Evolutionary conservation across 2,329 filamentous ascomycete genomes (phyloP).

Genomic region (Verticillium nonalfalfae): DNA sequence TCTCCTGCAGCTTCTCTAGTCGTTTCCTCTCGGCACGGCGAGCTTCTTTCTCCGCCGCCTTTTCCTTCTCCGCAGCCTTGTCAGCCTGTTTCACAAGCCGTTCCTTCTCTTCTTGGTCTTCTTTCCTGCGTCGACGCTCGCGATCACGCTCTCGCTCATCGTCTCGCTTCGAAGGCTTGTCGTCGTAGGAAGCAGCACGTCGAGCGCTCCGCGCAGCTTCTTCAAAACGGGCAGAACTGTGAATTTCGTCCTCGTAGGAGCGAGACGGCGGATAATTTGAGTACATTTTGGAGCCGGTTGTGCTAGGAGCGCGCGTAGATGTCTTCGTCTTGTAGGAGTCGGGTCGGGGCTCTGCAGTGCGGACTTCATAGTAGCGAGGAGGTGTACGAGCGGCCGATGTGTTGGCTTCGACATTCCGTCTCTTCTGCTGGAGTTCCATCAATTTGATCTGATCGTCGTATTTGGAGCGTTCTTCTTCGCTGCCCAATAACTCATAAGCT

Average conservation of each 20-base stretch:
- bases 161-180: slow-evolving; percentile 37
- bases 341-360: slow-evolving; percentile 42
- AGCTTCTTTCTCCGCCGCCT: slow-evolving; percentile 19
- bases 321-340: slow-evolving; percentile 30
- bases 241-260: not conserved
- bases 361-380: slow-evolving; percentile 35
- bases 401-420: slow-evolving; percentile 27
- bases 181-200: slow-evolving; percentile 40
- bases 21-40: slow-evolving; percentile 26
- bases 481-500: slow-evolving; percentile 84
- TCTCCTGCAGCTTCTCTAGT: slow-evolving; percentile 25
- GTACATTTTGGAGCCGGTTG: slow-evolving; percentile 16
- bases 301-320: slow-evolving; percentile 11
- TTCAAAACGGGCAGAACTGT: slow-evolving; percentile 33
- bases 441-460: slow-evolving; percentile 74
- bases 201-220: slow-evolving; percentile 29
- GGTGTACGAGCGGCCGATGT: slow-evolving; percentile 34
- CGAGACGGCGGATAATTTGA: not conserved
- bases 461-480: slow-evolving; percentile 63
- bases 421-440: slow-evolving; percentile 52
- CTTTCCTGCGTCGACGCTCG: slow-evolving; percentile 15
- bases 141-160: slow-evolving; percentile 30
- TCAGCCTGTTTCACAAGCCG: slow-evolving; percentile 11
- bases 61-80: slow-evolving; percentile 9
- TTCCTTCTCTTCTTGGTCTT: slow-evolving; percentile 14